Evolutionary conservation across 306 rosid species (phyloP).

Genomic region (Clitoria ternatea): DNA sequence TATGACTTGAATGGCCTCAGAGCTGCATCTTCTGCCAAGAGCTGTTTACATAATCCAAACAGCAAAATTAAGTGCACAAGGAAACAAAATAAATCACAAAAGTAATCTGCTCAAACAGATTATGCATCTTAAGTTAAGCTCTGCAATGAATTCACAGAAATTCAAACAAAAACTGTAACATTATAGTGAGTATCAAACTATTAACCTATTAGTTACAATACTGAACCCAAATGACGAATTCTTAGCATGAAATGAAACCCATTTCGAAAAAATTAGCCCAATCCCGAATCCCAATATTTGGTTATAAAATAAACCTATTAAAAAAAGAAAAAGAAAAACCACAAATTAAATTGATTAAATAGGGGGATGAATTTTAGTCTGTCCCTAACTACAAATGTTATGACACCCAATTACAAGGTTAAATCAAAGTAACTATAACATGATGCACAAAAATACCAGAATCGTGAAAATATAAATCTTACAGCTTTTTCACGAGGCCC

Average conservation of each 20-base stretch:
- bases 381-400: not conserved
- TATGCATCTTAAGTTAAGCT: not conserved
- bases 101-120: not conserved
- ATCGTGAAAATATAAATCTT: conserved; percentile 7
- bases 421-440: not conserved
- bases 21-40: conserved; percentile 69
- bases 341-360: not conserved
- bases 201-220: not conserved
- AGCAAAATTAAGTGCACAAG: not conserved
- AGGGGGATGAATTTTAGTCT: not conserved
- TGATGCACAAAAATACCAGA: not conserved
- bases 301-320: not conserved
- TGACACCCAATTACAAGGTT: not conserved
- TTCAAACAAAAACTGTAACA: not conserved
- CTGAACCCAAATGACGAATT: not conserved
- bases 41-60: conserved; percentile 47
- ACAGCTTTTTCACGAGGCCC: conserved; percentile 92
- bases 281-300: not conserved
- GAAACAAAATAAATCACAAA: not conserved
- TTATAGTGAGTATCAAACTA: not conserved
- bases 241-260: not conserved
- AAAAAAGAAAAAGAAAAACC: not conserved
- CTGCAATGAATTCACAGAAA: not conserved
- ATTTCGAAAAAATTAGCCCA: not conserved
- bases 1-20: conserved; percentile 77